Conservation (phyloP, 306 rosid species). For the Adenanthera pavonina region DNA sequence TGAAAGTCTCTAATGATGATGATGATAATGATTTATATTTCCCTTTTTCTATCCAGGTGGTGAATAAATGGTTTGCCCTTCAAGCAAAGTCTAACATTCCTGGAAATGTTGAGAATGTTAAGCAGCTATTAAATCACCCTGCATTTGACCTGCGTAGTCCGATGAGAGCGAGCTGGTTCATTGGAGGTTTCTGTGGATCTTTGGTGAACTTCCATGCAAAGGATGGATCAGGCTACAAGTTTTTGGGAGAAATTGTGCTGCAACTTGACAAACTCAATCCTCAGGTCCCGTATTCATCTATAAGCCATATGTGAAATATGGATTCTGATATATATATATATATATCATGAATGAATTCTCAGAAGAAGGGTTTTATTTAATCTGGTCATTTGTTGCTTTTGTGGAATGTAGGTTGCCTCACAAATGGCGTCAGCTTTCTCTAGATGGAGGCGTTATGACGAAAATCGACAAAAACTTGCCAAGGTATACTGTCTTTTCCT, state of each 20-base stretch:
- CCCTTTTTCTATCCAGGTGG: constrained; percentile 62
- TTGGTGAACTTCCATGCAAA: constrained; percentile 89
- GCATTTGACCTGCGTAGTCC: constrained; percentile 93
- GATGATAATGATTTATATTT: neutral
- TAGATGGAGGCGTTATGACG: constrained; percentile 93
- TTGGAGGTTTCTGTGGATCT: constrained; percentile 93
- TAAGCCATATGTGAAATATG: constrained; percentile 15
- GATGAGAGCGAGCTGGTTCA: constrained; percentile 92
- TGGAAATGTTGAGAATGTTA: constrained; percentile 84
- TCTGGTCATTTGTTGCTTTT: constrained; percentile 11
- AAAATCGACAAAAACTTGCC: constrained; percentile 77
- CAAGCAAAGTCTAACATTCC: constrained; percentile 90
- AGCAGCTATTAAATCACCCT: constrained; percentile 75
- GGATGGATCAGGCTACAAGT: constrained; percentile 92
- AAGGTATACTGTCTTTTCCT: constrained; percentile 54
- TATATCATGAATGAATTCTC: neutral
- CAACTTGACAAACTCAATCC: constrained; percentile 90
- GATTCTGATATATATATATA: no score
- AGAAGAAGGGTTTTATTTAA: constrained; percentile 3
- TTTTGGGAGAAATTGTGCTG: constrained; percentile 84
- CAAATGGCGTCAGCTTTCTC: constrained; percentile 98
- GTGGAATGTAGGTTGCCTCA: constrained; percentile 76
- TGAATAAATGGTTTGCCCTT: constrained; percentile 96
- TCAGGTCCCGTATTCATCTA: constrained; percentile 59
- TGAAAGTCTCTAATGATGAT: constrained; percentile 2